Evolutionary conservation across 257 asterid species (phyloP), one percentile per base, ranked within the genome.

Genomic region (Ilex asprella): DNA sequence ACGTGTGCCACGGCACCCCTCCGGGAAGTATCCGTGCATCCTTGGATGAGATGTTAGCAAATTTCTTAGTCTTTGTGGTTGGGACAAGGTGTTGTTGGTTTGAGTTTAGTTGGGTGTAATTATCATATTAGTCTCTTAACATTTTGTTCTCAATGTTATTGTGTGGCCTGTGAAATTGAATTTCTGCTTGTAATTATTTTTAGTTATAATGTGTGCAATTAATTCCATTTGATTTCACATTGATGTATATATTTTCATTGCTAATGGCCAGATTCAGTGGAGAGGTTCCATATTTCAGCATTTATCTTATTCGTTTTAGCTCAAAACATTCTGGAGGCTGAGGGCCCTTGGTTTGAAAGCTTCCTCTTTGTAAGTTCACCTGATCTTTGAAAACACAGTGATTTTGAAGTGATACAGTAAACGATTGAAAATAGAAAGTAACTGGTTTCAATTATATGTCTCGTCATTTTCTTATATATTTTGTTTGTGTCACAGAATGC

Each of bases 261-360:
- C 55, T 64, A 47, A 7, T 67, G 55, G 39, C 59, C 95, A 93
- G 97, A 93, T 87, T 82, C 96, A 30, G 79, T 93, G 52, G 99
- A 93, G 80, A 82, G 99, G 77, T 93, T 93, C 86, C 99, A 93
- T 70, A 89, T 93, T 67, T 79, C 83, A 16, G 96, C 97, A 68
- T 93, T 89, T 76, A 75, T 93, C 70, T 72, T 93, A 78, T 89
- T 87, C 77, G 97, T 93, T 81, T 82, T 93, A 71, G 99, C 97
- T 75, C 97, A 93, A 72, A 93, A 89, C 67, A 83, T 93, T 68
- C 86, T 76, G 56, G 99, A 93, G 75, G 95, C 96, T 27, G 97
- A 89, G 78, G 97, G 96, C 59, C 87, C 95, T 72, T 93, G 99
- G 99, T 88, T 93, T 63, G 76, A 76, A 78, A 89, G 79, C 76